A percentile compares a stretch with the other conserved stretches of the same genome.
phyloP scores from a whole-genome alignment of 768 basidiomycete genomes.

The Kwoniella heveanensis region DNA sequence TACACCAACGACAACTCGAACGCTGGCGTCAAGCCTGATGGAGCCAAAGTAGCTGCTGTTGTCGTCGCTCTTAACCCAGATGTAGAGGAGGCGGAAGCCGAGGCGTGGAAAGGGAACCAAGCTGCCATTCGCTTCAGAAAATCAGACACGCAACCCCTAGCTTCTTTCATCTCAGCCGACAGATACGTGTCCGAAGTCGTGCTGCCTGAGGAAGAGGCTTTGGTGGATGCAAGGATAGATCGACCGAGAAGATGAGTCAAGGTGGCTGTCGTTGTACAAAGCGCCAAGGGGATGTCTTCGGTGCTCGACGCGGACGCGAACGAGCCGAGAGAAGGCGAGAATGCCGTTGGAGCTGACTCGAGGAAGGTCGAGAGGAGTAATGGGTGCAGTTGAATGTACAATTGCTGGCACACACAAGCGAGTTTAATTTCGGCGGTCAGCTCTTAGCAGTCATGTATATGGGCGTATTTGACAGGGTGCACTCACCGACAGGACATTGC shows the following conservation, averaged over 20 bases:
- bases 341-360: slow-evolving; percentile 80
- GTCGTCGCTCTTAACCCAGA: neutral
- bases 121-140: slow-evolving; percentile 73
- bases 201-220: neutral
- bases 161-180: slow-evolving; percentile 20
- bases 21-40: slow-evolving; percentile 25
- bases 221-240: slow-evolving; percentile 25
- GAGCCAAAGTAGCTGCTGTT: slow-evolving; percentile 9
- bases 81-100: neutral
- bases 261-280: slow-evolving; percentile 45
- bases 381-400: slow-evolving; percentile 74
- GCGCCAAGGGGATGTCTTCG: slow-evolving; percentile 38
- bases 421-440: too few species aligned
- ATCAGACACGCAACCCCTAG: slow-evolving; percentile 35
- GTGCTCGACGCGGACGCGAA: slow-evolving; percentile 9
- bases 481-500: slow-evolving; percentile 40
- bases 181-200: neutral
- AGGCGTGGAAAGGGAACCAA: slow-evolving; percentile 74
- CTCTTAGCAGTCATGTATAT: slow-evolving; percentile 12
- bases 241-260: slow-evolving; percentile 42
- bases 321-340: slow-evolving; percentile 62
- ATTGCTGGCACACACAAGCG: slow-evolving; percentile 45
- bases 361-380: slow-evolving; percentile 80
- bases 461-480: neutral
- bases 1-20: slow-evolving; percentile 50